Conservation (phyloP, 2,329 filamentous ascomycete species). For the Volutella citrinella region DNA sequence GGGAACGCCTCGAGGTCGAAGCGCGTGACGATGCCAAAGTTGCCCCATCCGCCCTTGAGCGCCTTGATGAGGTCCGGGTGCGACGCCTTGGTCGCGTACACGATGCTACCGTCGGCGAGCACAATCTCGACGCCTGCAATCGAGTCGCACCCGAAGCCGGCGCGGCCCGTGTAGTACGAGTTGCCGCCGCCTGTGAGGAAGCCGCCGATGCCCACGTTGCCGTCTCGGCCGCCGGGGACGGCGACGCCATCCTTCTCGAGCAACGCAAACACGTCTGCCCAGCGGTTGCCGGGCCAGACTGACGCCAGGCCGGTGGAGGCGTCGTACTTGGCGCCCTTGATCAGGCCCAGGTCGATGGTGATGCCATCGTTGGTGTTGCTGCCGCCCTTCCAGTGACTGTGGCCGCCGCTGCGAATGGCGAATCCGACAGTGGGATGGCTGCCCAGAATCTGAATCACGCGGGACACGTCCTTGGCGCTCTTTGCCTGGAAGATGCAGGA, state of each 20-base stretch:
- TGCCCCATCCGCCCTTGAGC: slow-evolving; percentile 43
- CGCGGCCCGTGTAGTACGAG: slow-evolving; percentile 24
- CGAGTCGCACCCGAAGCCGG: slow-evolving; percentile 40
- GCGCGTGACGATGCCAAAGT: slow-evolving; percentile 39
- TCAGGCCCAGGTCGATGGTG: slow-evolving; percentile 23
- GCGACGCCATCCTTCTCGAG: slow-evolving; percentile 32
- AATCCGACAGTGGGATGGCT: slow-evolving; percentile 19
- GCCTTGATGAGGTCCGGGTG: slow-evolving; percentile 43
- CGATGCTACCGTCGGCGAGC: slow-evolving; percentile 36
- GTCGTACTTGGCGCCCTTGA: slow-evolving; percentile 29
- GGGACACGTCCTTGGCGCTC: slow-evolving; percentile 20
- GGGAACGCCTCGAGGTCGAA: slow-evolving; percentile 17
- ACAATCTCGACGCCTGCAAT: slow-evolving; percentile 41
- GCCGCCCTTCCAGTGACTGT: slow-evolving; percentile 27
- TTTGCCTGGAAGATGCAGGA: slow-evolving; percentile 26
- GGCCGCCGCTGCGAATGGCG: slow-evolving; percentile 30
- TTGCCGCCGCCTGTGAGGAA: slow-evolving; percentile 26
- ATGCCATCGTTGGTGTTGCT: slow-evolving; percentile 25
- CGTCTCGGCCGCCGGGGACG: slow-evolving; percentile 42
- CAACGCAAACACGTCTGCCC: slow-evolving; percentile 30
- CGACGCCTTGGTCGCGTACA: slow-evolving; percentile 35
- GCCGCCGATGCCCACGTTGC: slow-evolving; percentile 28
- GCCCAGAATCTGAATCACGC: slow-evolving; percentile 15
- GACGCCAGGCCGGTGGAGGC: slow-evolving; percentile 21
- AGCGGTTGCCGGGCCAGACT: slow-evolving; percentile 38